Conservation (phyloP, 768 basidiomycete genomes). For the Mycena indigotica region DNA sequence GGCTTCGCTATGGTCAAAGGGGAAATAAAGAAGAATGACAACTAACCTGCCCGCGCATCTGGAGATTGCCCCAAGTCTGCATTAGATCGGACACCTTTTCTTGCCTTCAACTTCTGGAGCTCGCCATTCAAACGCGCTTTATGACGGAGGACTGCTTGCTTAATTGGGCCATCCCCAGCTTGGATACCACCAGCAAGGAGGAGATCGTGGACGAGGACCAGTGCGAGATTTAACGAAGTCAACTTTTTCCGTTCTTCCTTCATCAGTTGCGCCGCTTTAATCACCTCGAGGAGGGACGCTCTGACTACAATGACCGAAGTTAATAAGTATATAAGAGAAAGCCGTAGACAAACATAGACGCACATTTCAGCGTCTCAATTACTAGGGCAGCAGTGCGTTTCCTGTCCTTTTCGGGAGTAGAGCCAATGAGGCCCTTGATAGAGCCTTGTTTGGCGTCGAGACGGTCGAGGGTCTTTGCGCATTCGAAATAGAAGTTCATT, state of each 20-base stretch:
- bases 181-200: conserved; percentile 85
- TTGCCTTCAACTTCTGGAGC: conserved; percentile 81
- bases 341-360: conserved; percentile 28
- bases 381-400: conserved; percentile 84
- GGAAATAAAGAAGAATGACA: conserved; percentile 11
- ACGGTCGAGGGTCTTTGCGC: conserved; percentile 79
- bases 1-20: conserved; percentile 45
- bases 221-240: conserved; percentile 71
- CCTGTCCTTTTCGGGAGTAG: conserved; percentile 71
- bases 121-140: conserved; percentile 88
- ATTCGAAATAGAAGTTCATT: conserved; percentile 98
- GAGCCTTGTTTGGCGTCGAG: conserved; percentile 90
- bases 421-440: conserved; percentile 80
- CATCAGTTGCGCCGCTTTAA: conserved; percentile 66
- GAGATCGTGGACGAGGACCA: conserved; percentile 90
- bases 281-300: conserved; percentile 68
- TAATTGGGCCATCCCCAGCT: conserved; percentile 86
- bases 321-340: conserved; percentile 1
- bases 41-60: conserved; percentile 65
- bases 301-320: too few species aligned
- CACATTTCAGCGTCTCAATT: conserved; percentile 96
- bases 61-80: conserved; percentile 62
- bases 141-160: conserved; percentile 84
- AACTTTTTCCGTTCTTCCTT: conserved; percentile 76
- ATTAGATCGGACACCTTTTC: conserved; percentile 66